phyloP scores from a whole-genome alignment of 345 rosid genomes.

The Lepidium africanum region DNA sequence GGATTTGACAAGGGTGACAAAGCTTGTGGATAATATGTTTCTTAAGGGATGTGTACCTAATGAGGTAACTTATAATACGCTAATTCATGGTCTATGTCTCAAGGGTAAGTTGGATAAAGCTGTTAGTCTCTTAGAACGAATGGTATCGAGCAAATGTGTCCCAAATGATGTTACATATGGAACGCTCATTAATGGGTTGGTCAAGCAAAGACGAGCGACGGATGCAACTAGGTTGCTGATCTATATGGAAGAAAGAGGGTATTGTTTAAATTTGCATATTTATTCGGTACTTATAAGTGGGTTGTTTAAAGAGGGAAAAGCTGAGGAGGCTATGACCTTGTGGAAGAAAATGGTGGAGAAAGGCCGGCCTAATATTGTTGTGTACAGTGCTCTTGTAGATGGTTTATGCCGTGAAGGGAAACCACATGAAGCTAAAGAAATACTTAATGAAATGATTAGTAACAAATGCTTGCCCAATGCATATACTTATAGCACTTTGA shows the following conservation, averaged over 20 bases:
- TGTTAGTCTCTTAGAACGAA: slow-evolving; percentile 62
- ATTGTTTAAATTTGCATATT: slow-evolving; percentile 46
- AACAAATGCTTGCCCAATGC: slow-evolving; percentile 68
- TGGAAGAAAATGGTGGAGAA: slow-evolving; percentile 55
- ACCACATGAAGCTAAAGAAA: slow-evolving; percentile 52
- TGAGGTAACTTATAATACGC: slow-evolving; percentile 78
- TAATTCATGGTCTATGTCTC: slow-evolving; percentile 78
- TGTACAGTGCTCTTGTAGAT: slow-evolving; percentile 66
- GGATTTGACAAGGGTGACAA: slow-evolving; percentile 58
- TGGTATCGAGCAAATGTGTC: slow-evolving; percentile 61
- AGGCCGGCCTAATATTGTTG: slow-evolving; percentile 49
- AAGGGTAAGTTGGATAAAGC: slow-evolving; percentile 84
- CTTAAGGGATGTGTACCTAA: slow-evolving; percentile 84
- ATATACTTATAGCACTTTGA: slow-evolving; percentile 77
- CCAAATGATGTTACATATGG: slow-evolving; percentile 86
- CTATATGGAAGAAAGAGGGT: slow-evolving; percentile 75
- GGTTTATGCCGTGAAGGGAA: slow-evolving; percentile 73
- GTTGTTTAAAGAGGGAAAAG: slow-evolving; percentile 68
- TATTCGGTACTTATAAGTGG: slow-evolving; percentile 76
- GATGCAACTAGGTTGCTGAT: slow-evolving; percentile 49
- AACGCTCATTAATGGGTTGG: slow-evolving; percentile 73
- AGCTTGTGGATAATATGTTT: slow-evolving; percentile 88
- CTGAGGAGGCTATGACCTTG: slow-evolving; percentile 53
- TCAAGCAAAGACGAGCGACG: slow-evolving; percentile 53
- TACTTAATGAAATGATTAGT: slow-evolving; percentile 48